Percentiles rank a stretch among this genome's conserved stretches.
phyloP scores from a whole-genome alignment of 257 asterid species.

The Buddleja alternifolia region DNA sequence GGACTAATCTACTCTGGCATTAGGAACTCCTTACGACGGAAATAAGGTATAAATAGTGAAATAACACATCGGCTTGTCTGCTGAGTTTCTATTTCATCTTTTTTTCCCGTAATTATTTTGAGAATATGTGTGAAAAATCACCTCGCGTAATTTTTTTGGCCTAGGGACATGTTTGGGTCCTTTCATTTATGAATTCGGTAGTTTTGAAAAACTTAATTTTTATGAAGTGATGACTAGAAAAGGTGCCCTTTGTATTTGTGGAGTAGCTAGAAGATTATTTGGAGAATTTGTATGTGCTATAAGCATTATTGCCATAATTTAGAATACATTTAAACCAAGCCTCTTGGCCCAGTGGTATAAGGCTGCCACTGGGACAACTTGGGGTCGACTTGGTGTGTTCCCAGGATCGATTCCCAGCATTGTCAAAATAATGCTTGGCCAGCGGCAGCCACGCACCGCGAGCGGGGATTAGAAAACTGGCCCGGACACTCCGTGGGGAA shows the following conservation, averaged over 20 bases:
- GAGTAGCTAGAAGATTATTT: constrained; percentile 26
- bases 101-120: background rate
- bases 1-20: constrained; percentile 94
- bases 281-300: constrained; percentile 1
- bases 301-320: background rate
- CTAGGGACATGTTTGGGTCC: background rate
- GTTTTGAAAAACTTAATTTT: background rate
- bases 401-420: no score
- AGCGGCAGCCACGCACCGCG: no score
- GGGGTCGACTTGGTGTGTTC: no score
- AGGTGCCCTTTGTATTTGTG: background rate
- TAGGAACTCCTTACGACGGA: constrained; percentile 81
- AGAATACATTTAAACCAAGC: background rate
- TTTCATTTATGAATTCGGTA: background rate
- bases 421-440: no score
- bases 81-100: constrained; percentile 23
- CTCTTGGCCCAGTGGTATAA: no score
- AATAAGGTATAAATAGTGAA: constrained; percentile 40
- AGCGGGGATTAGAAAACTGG: no score
- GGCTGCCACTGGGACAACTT: no score
- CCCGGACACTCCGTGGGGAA: no score
- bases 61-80: background rate
- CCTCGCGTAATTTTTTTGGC: background rate
- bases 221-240: constrained; percentile 17
- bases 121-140: constrained; percentile 12